Conservation (phyloP, 2,329 filamentous ascomycete genomes). For the Sporothrix pseudoabietina region DNA sequence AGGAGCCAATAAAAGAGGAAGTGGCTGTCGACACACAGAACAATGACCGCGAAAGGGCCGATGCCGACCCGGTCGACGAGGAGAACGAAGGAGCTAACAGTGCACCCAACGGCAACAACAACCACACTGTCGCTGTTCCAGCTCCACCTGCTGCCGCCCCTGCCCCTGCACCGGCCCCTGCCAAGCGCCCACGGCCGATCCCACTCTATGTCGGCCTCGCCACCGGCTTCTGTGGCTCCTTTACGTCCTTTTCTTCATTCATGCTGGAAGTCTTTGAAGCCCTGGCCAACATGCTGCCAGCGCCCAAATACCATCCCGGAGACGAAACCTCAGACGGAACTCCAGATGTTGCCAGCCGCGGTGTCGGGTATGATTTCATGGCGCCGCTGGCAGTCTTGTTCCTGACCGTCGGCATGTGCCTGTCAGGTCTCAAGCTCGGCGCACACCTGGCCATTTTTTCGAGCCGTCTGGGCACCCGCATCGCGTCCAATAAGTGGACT, state of each 20-base stretch:
- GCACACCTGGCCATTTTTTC: slow-evolving; percentile 71
- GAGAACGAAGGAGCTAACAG: background rate
- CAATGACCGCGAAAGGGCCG: slow-evolving; percentile 29
- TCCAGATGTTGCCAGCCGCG: slow-evolving; percentile 49
- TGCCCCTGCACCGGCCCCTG: background rate
- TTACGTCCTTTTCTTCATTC: slow-evolving; percentile 72
- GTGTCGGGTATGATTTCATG: slow-evolving; percentile 80
- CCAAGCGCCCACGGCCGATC: slow-evolving; percentile 51
- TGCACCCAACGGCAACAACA: background rate
- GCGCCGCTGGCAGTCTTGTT: slow-evolving; percentile 76
- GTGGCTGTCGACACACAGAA: background rate
- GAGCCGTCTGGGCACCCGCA: slow-evolving; percentile 59
- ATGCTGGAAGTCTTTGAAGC: slow-evolving; percentile 68
- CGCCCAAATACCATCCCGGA: background rate
- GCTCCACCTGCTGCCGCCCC: background rate
- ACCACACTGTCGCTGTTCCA: background rate
- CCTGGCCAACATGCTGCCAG: slow-evolving; percentile 60
- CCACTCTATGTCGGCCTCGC: slow-evolving; percentile 73
- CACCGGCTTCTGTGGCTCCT: slow-evolving; percentile 71
- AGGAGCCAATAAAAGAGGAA: slow-evolving; percentile 8
- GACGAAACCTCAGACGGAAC: slow-evolving; percentile 55
- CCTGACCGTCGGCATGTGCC: slow-evolving; percentile 68
- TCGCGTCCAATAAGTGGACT: slow-evolving; percentile 51
- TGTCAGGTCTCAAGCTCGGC: slow-evolving; percentile 70
- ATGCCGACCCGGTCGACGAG: slow-evolving; percentile 43